These are phyloP conservation scores for Flaveria floridana DNA, from an alignment of 140 eudicot genomes.

Conservation along the genomic window DNA sequence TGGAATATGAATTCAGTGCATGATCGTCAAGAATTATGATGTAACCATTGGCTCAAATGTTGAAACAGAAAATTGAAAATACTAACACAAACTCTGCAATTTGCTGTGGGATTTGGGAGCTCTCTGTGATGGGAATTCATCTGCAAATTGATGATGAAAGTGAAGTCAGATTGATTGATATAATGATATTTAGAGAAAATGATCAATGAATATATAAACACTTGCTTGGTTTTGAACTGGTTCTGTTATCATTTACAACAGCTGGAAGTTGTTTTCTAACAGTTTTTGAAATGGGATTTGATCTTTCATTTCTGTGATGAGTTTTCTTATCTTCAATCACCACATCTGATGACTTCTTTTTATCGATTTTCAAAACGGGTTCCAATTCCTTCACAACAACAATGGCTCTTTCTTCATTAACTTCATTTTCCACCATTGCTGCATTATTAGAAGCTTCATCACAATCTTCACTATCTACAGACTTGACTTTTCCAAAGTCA, in stretches of 20 bases:
- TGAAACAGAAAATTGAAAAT: neutral
- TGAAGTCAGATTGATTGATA: conserved; percentile 8
- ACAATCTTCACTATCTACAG: conserved; percentile 22
- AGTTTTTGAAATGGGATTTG: conserved; percentile 40
- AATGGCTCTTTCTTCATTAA: conserved; percentile 42
- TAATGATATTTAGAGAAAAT: neutral
- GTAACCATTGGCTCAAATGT: neutral
- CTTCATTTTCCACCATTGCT: conserved; percentile 34
- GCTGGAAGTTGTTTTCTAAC: conserved; percentile 44
- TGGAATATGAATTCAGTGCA: neutral
- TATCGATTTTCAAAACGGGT: conserved; percentile 24
- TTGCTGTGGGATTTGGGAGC: conserved; percentile 53
- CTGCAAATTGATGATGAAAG: conserved; percentile 35
- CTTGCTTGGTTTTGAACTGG: conserved; percentile 59
- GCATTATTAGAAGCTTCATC: conserved; percentile 35
- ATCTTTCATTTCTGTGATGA: conserved; percentile 40
- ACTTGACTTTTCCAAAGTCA: conserved; percentile 26
- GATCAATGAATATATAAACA: neutral
- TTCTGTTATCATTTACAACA: conserved; percentile 39
- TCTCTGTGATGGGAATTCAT: conserved; percentile 40
- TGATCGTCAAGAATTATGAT: conserved; percentile 14
- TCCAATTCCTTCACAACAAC: conserved; percentile 47
- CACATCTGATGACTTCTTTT: conserved; percentile 21
- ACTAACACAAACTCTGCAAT: conserved; percentile 67
- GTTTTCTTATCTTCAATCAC: conserved; percentile 47